Conservation (phyloP, 2,329 filamentous ascomycete genomes). For the Amphichorda felina region DNA sequence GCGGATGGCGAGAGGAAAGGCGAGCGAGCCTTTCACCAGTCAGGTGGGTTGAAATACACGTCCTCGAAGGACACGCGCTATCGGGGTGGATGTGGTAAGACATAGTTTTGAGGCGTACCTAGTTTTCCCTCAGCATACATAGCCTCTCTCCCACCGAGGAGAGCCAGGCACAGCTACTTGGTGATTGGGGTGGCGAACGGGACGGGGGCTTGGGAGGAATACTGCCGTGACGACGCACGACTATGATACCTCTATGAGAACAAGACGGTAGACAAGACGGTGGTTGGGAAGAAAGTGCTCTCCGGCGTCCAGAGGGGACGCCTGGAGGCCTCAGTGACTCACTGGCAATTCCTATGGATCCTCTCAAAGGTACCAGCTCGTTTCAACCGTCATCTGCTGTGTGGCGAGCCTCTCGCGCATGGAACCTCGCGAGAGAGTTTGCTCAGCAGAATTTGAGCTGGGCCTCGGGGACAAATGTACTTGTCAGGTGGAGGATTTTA, state of each 20-base stretch:
- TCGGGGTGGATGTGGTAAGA: no score
- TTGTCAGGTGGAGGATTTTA: background rate
- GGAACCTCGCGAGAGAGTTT: conserved; percentile 3
- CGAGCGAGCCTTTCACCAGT: background rate
- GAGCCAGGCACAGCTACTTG: background rate
- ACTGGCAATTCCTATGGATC: no score
- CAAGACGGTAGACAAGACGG: no score
- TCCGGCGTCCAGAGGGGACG: background rate
- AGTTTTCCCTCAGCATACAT: background rate
- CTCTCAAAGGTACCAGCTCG: background rate
- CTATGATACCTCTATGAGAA: conserved; percentile 1
- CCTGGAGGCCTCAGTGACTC: no score
- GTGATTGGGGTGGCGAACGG: background rate
- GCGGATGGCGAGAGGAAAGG: conserved; percentile 3
- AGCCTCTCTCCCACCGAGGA: background rate
- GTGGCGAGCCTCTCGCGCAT: conserved; percentile 3
- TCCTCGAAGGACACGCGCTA: background rate
- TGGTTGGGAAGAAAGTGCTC: background rate
- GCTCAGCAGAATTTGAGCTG: background rate
- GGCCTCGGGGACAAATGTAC: background rate
- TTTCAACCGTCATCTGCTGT: background rate
- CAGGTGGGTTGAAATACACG: background rate
- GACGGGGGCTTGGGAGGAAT: background rate
- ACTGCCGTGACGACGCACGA: background rate
- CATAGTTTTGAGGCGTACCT: background rate